These are phyloP conservation scores for Solanum rostratum DNA, from an alignment of 257 asterid genomes.

Conservation along the genomic window DNA sequence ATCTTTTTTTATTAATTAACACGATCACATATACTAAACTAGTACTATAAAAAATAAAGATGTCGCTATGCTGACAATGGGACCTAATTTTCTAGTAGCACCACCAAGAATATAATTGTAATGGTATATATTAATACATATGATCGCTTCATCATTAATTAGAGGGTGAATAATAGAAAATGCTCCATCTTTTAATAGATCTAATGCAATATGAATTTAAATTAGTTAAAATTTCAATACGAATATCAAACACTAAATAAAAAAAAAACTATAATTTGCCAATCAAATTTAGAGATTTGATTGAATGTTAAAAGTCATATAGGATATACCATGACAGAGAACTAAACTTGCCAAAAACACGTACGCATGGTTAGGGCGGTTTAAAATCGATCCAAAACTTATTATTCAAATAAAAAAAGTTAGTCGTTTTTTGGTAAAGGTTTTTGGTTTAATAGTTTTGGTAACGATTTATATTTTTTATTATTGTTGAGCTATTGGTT, in stretches of 20 bases:
- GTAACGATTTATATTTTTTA: no score
- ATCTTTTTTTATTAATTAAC: no score
- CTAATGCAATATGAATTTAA: fast-evolving
- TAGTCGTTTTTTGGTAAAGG: no score
- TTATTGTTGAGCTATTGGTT: no score
- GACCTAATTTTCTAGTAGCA: background rate
- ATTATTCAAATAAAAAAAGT: no score
- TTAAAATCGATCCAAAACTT: no score
- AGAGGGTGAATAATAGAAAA: background rate
- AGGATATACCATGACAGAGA: background rate
- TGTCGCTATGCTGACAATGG: no score
- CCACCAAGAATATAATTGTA: background rate
- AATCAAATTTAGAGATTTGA: background rate
- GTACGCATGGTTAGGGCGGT: no score
- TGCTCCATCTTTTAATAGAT: background rate
- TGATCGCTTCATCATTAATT: background rate
- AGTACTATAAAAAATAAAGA: no score
- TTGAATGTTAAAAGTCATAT: background rate
- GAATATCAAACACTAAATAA: background rate
- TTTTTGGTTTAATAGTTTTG: no score
- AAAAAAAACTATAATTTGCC: background rate
- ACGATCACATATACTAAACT: no score
- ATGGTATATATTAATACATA: background rate
- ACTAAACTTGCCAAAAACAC: background rate
- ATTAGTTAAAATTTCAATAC: background rate